Conservation (phyloP, 148 eudicot species). For the Rhododendron molle region DNA sequence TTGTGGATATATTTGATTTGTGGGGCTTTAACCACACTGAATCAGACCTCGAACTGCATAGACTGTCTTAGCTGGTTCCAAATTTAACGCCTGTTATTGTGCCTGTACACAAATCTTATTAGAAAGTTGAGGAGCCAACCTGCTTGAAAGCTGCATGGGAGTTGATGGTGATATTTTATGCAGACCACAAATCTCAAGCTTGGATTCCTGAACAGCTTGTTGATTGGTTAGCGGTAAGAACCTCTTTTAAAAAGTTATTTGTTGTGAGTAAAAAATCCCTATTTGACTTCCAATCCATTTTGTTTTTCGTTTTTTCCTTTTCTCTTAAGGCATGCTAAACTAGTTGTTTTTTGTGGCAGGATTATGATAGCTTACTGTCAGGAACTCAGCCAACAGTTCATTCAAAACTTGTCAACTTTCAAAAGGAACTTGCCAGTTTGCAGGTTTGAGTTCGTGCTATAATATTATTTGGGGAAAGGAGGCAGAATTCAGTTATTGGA, state of each 20-base stretch:
- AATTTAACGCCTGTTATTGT: background rate
- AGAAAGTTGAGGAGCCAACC: conserved; percentile 70
- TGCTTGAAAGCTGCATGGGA: conserved; percentile 95
- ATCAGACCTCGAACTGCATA: background rate
- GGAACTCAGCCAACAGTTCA: conserved; percentile 55
- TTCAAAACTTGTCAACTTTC: conserved; percentile 70
- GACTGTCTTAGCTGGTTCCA: background rate
- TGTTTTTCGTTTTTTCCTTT: background rate
- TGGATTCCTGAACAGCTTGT: conserved; percentile 89
- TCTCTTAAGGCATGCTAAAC: background rate
- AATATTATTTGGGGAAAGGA: background rate
- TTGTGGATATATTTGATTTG: background rate
- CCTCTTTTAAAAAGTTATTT: conserved; percentile 19
- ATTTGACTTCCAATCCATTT: background rate
- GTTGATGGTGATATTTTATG: conserved; percentile 84
- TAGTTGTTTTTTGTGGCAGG: conserved; percentile 35
- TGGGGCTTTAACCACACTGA: background rate
- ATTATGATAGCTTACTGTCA: conserved; percentile 60
- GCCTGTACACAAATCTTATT: background rate
- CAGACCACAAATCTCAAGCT: conserved; percentile 70
- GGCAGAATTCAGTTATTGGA: background rate
- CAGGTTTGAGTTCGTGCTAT: conserved; percentile 44
- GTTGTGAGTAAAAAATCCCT: background rate
- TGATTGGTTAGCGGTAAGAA: conserved; percentile 92
- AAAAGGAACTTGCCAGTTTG: conserved; percentile 47